Evolutionary conservation across 805 yeast genomes (phyloP).

Genomic region (Debaryomyces tyrocola): DNA sequence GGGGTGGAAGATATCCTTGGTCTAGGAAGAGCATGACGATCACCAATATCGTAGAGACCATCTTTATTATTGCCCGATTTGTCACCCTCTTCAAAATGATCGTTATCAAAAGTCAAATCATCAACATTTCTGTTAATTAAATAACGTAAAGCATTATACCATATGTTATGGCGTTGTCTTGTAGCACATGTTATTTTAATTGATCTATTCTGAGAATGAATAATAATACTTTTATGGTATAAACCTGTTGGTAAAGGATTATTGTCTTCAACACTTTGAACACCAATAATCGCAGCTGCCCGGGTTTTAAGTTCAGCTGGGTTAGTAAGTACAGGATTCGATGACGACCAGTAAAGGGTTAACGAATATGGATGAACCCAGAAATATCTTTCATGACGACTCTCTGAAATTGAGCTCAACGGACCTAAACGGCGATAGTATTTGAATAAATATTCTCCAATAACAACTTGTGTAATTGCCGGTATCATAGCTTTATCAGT

Average conservation of each 20-base stretch:
- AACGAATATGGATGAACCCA: slow-evolving; percentile 96
- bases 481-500: slow-evolving; percentile 75
- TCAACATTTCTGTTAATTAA: slow-evolving; percentile 65
- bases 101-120: slow-evolving; percentile 49
- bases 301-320: slow-evolving; percentile 67
- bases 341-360: slow-evolving; percentile 85
- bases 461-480: slow-evolving; percentile 86
- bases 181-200: slow-evolving; percentile 86
- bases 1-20: slow-evolving; percentile 16
- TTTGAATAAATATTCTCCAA: slow-evolving; percentile 88
- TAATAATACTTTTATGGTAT: slow-evolving; percentile 78
- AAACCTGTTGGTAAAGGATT: slow-evolving; percentile 90
- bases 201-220: slow-evolving; percentile 64
- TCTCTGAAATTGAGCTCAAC: slow-evolving; percentile 69
- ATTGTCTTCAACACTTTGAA: slow-evolving; percentile 77
- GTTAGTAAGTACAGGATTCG: slow-evolving; percentile 73
- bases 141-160: slow-evolving; percentile 84
- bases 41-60: slow-evolving; percentile 18
- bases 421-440: slow-evolving; percentile 80
- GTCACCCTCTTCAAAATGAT: slow-evolving; percentile 26
- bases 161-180: slow-evolving; percentile 82
- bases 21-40: slow-evolving; percentile 23
- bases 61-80: slow-evolving; percentile 13
- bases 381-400: slow-evolving; percentile 87
- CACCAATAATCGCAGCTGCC: slow-evolving; percentile 77